Evolutionary conservation across 2,329 filamentous ascomycete species (phyloP).

Genomic region (Sclerotinia glacialis): DNA sequence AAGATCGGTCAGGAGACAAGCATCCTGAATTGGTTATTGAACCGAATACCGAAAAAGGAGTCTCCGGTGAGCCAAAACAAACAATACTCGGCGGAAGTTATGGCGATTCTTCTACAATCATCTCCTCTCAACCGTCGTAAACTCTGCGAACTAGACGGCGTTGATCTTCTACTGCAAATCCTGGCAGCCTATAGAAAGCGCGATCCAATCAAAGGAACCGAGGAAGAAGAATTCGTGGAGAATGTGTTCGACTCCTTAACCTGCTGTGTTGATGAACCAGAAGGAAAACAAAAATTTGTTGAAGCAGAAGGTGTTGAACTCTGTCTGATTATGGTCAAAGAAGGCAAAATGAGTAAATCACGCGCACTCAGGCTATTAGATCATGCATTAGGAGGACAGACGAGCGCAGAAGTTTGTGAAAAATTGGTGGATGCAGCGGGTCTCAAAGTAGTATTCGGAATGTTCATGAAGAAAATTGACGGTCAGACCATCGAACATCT

Average conservation of each 20-base stretch:
- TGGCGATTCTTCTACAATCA: constrained; percentile 83
- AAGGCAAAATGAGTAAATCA: constrained; percentile 78
- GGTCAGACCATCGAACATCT: constrained; percentile 71
- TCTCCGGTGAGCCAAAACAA: constrained; percentile 78
- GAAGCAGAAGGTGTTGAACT: constrained; percentile 92
- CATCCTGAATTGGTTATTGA: constrained; percentile 74
- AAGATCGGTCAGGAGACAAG: constrained; percentile 66
- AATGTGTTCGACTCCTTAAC: constrained; percentile 87
- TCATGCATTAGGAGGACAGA: constrained; percentile 65
- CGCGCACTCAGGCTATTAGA: constrained; percentile 80
- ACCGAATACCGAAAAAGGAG: constrained; percentile 69
- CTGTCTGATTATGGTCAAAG: constrained; percentile 84
- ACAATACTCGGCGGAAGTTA: constrained; percentile 87
- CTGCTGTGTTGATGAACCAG: constrained; percentile 70
- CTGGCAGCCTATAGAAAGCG: constrained; percentile 80
- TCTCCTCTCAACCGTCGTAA: constrained; percentile 62
- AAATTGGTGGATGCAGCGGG: constrained; percentile 79
- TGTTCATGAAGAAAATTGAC: constrained; percentile 82
- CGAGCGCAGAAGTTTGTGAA: constrained; percentile 64
- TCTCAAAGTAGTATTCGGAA: constrained; percentile 78
- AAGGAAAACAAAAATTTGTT: constrained; percentile 77
- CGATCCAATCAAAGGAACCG: constrained; percentile 79
- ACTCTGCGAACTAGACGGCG: constrained; percentile 64
- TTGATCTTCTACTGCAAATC: constrained; percentile 78
- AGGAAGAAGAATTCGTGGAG: constrained; percentile 93